Conservation (phyloP, 345 rosid genomes). For the Lepidium africanum region DNA sequence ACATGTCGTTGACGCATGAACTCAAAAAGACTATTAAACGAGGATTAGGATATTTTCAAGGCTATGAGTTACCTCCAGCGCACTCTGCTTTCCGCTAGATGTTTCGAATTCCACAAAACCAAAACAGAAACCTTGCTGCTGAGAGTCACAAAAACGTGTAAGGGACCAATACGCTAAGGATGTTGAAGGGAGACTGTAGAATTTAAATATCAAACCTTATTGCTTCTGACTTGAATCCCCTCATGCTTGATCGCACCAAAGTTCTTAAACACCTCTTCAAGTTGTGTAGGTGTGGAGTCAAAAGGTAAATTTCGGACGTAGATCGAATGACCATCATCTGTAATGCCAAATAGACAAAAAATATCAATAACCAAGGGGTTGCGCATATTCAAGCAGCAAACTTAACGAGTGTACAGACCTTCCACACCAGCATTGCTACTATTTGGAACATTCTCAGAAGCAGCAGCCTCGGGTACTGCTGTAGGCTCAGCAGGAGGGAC, state of each 20-base stretch:
- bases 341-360: not conserved
- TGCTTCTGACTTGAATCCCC: constrained; percentile 68
- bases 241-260: constrained; percentile 66
- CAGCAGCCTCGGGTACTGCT: constrained; percentile 24
- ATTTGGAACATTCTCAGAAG: constrained; percentile 27
- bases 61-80: constrained; percentile 45
- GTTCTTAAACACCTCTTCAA: constrained; percentile 51
- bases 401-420: constrained; percentile 29
- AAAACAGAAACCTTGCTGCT: constrained; percentile 69
- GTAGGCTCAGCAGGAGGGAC: constrained; percentile 32
- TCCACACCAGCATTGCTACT: constrained; percentile 42
- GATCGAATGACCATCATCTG: constrained; percentile 65
- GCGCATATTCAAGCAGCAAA: not conserved
- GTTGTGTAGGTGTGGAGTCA: constrained; percentile 40
- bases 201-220: constrained; percentile 43
- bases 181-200: not conserved
- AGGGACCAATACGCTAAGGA: not conserved
- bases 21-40: not conserved
- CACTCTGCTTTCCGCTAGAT: constrained; percentile 41
- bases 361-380: not conserved
- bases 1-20: not conserved
- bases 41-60: not conserved
- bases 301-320: constrained; percentile 53
- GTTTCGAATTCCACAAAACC: constrained; percentile 71
- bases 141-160: constrained; percentile 9